Evolutionary conservation across 345 rosid species (phyloP).

Genomic region (Psidium guajava): DNA sequence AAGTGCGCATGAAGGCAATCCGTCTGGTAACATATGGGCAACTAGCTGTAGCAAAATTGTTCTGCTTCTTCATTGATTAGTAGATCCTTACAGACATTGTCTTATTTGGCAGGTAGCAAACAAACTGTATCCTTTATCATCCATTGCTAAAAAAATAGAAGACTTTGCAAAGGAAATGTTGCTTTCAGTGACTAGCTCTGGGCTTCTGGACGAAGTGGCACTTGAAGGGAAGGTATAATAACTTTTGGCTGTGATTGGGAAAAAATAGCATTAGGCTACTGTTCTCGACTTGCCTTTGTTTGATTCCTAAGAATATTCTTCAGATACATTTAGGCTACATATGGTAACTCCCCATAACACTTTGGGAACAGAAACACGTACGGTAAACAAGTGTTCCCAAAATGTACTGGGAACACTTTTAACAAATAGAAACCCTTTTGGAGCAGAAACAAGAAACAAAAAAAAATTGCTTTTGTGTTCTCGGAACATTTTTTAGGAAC

Average conservation of each 20-base stretch:
- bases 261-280: not conserved
- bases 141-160: constrained; percentile 74
- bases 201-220: constrained; percentile 25
- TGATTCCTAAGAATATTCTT: not conserved
- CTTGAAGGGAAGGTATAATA: constrained; percentile 54
- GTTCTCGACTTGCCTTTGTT: not conserved
- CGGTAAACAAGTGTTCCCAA: no score
- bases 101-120: constrained; percentile 76
- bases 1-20: constrained; percentile 96
- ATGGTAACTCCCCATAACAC: no score
- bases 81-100: constrained; percentile 1
- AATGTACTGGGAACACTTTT: no score
- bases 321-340: not conserved
- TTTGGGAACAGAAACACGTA: no score
- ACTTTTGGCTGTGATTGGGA: not conserved
- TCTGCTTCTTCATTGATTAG: not conserved
- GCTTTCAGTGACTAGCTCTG: constrained; percentile 36
- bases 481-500: no score
- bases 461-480: no score
- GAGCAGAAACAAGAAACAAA: no score
- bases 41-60: not conserved
- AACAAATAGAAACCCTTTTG: no score
- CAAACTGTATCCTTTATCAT: constrained; percentile 73
- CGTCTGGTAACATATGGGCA: constrained; percentile 50
- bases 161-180: constrained; percentile 68